These are phyloP conservation scores for Fusarium sp. DNA, from an alignment of 2,329 filamentous ascomycete species.

Conservation along the genomic window DNA sequence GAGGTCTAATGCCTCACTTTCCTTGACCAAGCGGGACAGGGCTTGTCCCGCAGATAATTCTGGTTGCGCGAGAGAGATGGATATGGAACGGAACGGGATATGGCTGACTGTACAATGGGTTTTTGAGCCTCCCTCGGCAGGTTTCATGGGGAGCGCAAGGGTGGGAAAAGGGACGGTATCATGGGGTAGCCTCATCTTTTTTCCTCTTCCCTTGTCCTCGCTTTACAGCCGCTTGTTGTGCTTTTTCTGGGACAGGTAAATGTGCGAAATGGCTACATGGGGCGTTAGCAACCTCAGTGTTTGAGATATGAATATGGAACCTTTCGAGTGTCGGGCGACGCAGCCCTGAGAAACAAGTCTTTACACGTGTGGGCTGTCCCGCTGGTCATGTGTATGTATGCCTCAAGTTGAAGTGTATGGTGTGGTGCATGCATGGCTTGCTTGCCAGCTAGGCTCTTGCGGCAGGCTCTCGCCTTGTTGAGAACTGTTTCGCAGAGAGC, in stretches of 20 bases:
- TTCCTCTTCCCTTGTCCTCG: not conserved
- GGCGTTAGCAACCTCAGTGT: constrained; percentile 29
- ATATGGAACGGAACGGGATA: constrained; percentile 30
- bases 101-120: constrained; percentile 29
- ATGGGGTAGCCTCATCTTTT: constrained; percentile 24
- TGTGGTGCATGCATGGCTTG: not conserved
- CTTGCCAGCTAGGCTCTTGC: not conserved
- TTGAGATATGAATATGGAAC: constrained; percentile 36
- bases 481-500: constrained; percentile 1
- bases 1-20: constrained; percentile 68
- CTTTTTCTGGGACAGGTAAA: constrained; percentile 26
- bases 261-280: constrained; percentile 27
- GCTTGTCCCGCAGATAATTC: constrained; percentile 1
- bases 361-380: not conserved
- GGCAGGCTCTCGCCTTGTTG: not conserved
- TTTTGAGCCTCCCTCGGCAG: constrained; percentile 26
- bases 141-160: constrained; percentile 22
- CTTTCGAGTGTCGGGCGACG: constrained; percentile 23
- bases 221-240: constrained; percentile 26
- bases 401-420: not conserved
- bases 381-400: not conserved
- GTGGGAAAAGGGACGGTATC: constrained; percentile 12
- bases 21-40: not conserved
- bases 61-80: constrained; percentile 13
- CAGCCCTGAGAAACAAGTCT: constrained; percentile 17